Conservation (phyloP, 129 eudicot species). For the Tanacetum coccineum region DNA sequence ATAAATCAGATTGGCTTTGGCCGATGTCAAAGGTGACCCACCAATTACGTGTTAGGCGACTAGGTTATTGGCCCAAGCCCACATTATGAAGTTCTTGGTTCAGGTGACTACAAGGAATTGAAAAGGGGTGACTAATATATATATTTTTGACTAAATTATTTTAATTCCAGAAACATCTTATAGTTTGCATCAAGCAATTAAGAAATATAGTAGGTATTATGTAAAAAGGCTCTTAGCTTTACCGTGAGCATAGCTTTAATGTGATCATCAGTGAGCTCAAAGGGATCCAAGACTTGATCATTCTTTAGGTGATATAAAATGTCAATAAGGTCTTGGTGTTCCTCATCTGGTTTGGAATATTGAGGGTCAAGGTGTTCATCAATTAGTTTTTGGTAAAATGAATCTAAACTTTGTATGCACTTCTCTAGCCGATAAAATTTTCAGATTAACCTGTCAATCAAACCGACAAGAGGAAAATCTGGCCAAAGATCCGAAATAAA, state of each 20-base stretch:
- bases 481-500: slow-evolving; percentile 26
- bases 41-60: no score
- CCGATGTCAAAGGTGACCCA: background rate
- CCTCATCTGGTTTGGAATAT: background rate
- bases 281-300: background rate
- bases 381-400: slow-evolving; percentile 30
- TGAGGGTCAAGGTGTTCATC: slow-evolving; percentile 32
- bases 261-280: slow-evolving; percentile 28
- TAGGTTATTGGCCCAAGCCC: no score
- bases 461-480: slow-evolving; percentile 25
- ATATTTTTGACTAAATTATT: no score
- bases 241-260: slow-evolving; percentile 43
- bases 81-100: no score
- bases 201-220: background rate
- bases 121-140: no score
- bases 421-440: slow-evolving; percentile 17
- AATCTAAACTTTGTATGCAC: slow-evolving; percentile 26
- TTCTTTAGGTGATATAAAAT: slow-evolving; percentile 27
- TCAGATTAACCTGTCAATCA: slow-evolving; percentile 36
- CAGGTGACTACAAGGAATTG: no score
- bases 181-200: no score
- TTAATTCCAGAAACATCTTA: no score
- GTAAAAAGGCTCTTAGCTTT: background rate
- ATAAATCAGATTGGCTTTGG: background rate
- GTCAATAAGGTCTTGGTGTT: slow-evolving; percentile 34